Base-by-base conservation (phyloP, 768 basidiomycete genomes). In the Mycena latifolia region DNA sequence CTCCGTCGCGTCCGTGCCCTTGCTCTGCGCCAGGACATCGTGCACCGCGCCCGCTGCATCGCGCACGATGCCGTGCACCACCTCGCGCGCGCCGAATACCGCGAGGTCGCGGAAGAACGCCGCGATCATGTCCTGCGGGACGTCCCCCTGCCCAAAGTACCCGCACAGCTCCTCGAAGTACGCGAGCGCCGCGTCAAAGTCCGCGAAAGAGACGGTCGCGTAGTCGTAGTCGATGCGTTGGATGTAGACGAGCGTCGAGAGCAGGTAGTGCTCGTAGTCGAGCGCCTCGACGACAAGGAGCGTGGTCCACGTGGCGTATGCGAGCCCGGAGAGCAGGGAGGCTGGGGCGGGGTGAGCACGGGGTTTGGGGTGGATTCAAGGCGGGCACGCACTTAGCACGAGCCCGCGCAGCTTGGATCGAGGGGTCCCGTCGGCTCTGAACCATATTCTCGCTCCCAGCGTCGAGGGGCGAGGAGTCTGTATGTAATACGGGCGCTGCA, bases 181-280 rank as follows among this genome's bases (percentile, higher is more conserved):
- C n/a, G 15, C 14, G 14, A 62, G 47, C 10, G 69, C 41, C 6
- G 17, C 56, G 20, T 9, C 5, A 29, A 61, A 63, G 27, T 33
- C 31, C 5, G 25, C 48, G 28, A 69, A 41, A 1, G 51, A 4
- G n/a, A 63, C 43, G 0, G 56, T 46, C 7, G 57, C 2, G 50
- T 54, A 66, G 55, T 70, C 69, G 50, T 70, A 70, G 65, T 70
- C 69, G 37, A 66, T 58, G 56, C 69, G 69, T 35, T 70, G 69
- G 50, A 70, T 70, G 53, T 70, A 55, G 35, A 70, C 69, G 61
- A 70, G 69, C 18, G 65, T 63, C 28, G 46, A 41, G 55, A 70
- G 69, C 24, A 70, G 41, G 50, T 70, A 70, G 53, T 63, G 64
- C 29, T 70, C 69, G 65, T 70, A 66, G 55, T 70, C 69, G 24